Evolutionary conservation across 2,329 filamentous ascomycete species (phyloP).

Genomic region (Paecilomyces niveus): DNA sequence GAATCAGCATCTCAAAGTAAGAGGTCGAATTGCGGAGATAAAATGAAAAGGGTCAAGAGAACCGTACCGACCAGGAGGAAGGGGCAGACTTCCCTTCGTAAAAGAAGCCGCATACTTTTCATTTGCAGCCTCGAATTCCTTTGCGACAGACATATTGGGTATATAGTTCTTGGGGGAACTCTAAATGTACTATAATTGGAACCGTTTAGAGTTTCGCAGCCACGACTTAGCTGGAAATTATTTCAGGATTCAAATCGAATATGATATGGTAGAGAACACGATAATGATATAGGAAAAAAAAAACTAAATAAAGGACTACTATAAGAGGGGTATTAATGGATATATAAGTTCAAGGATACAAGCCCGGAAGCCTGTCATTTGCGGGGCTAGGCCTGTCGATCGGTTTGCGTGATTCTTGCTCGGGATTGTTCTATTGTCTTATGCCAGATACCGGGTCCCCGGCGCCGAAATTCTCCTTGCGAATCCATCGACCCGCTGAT

Average conservation of each 20-base stretch:
- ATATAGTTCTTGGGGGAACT: not conserved
- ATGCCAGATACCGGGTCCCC: not conserved
- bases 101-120: constrained; percentile 53
- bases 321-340: not conserved
- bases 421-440: not conserved
- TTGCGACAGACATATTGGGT: constrained; percentile 20
- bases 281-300: not conserved
- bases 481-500: not conserved
- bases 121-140: constrained; percentile 53
- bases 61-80: constrained; percentile 57
- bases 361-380: not conserved
- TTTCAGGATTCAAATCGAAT: too few species aligned
- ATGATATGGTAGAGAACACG: too few species aligned
- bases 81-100: constrained; percentile 57
- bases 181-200: not conserved
- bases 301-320: too few species aligned
- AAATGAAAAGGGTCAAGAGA: not conserved
- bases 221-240: not conserved
- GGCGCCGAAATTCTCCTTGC: not conserved
- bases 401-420: not conserved
- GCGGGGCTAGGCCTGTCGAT: not conserved
- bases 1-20: not conserved
- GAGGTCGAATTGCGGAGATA: too few species aligned
- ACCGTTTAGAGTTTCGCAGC: not conserved
- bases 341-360: not conserved